These are phyloP conservation scores for Marasmius oreades DNA, from an alignment of 1,284 basidiomycete species.

Conservation along the genomic window DNA sequence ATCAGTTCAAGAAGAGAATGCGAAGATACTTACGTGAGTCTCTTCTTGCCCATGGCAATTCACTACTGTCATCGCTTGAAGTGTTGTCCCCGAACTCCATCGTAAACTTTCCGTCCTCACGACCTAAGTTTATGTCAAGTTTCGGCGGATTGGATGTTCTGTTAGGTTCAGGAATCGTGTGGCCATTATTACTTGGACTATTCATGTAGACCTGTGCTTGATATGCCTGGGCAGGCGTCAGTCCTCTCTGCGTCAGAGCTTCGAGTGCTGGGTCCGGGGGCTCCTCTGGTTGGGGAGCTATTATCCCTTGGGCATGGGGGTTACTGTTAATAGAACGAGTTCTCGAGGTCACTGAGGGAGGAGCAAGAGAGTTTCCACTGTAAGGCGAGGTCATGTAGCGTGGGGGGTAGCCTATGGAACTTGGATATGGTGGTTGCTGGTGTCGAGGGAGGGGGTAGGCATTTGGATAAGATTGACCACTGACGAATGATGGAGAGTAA, in stretches of 20 bases:
- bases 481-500: slow-evolving; percentile 20
- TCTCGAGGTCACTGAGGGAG: slow-evolving; percentile 37
- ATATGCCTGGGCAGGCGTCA: slow-evolving; percentile 76
- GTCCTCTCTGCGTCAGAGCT: slow-evolving; percentile 44
- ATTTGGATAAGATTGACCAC: background rate
- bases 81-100: slow-evolving; percentile 49
- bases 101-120: slow-evolving; percentile 50
- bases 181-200: slow-evolving; percentile 26
- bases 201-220: slow-evolving; percentile 67
- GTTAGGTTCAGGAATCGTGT: slow-evolving; percentile 19
- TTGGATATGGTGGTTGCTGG: slow-evolving; percentile 9
- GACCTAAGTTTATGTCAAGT: slow-evolving; percentile 51
- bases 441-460: slow-evolving; percentile 10
- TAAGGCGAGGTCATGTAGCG: slow-evolving; percentile 27
- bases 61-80: slow-evolving; percentile 46
- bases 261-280: slow-evolving; percentile 50
- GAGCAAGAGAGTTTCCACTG: slow-evolving; percentile 30
- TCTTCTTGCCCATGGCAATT: slow-evolving; percentile 57
- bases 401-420: slow-evolving; percentile 24
- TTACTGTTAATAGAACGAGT: slow-evolving; percentile 51
- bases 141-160: slow-evolving; percentile 30
- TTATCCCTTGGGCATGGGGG: slow-evolving; percentile 39
- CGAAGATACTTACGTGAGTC: slow-evolving; percentile 31
- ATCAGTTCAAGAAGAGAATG: background rate
- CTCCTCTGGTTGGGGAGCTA: slow-evolving; percentile 49